Conservation (phyloP, 2,329 filamentous ascomycete species). For the Colletotrichum orchidophilum region DNA sequence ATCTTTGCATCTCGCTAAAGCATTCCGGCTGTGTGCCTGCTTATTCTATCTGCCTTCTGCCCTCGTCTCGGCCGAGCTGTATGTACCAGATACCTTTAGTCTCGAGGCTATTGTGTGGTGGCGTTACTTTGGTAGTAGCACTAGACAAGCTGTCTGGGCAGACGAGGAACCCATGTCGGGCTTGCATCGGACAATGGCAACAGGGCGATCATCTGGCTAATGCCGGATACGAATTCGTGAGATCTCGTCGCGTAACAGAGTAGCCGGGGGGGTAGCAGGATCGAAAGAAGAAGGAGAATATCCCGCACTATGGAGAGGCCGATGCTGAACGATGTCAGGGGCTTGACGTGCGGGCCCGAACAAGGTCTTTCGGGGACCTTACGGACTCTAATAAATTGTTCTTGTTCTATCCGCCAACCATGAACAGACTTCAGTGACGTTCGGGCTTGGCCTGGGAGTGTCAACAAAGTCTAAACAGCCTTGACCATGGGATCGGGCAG, state of each 20-base stretch:
- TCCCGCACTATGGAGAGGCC: background rate
- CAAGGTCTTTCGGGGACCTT: background rate
- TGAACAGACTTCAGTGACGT: background rate
- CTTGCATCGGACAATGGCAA: slow-evolving; percentile 23
- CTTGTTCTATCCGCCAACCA: background rate
- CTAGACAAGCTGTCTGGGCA: background rate
- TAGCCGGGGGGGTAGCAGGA: background rate
- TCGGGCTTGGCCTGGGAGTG: background rate
- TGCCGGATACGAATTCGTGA: background rate
- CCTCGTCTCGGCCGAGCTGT: background rate
- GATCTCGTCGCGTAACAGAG: slow-evolving; percentile 8
- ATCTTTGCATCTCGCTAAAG: background rate
- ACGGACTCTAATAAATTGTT: background rate
- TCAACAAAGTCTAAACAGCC: background rate
- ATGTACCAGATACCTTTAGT: slow-evolving; percentile 1
- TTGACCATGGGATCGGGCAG: background rate
- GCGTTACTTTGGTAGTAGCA: slow-evolving; percentile 1
- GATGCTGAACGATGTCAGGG: background rate
- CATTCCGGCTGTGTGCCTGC: background rate
- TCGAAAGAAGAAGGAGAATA: background rate
- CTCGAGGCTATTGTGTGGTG: background rate
- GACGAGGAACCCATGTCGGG: slow-evolving; percentile 11
- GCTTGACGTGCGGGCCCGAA: background rate
- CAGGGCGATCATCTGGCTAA: slow-evolving; percentile 16
- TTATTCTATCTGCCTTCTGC: background rate